Percentiles rank a stretch among this genome's conserved stretches.
phyloP scores from a whole-genome alignment of 345 rosid species.

The Eucalyptus rudis region DNA sequence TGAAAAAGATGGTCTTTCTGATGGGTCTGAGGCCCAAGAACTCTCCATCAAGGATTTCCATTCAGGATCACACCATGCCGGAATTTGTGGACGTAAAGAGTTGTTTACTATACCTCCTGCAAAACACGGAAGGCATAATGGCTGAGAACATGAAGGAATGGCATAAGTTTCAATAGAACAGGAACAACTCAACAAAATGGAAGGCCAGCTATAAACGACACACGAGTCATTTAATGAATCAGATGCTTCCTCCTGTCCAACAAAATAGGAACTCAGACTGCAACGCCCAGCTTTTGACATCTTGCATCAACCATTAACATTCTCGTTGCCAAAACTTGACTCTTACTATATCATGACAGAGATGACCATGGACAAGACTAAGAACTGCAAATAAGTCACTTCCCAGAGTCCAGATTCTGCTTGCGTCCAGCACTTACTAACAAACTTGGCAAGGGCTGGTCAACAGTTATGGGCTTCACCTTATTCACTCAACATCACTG shows the following conservation, averaged over 20 bases:
- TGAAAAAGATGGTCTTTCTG: slow-evolving; percentile 88
- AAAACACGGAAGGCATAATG: not conserved
- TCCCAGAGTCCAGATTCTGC: not conserved
- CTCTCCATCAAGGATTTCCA: slow-evolving; percentile 93
- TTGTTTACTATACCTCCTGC: slow-evolving; percentile 95
- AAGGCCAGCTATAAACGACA: not conserved
- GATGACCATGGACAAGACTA: not conserved
- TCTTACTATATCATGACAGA: not conserved
- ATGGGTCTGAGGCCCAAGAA: slow-evolving; percentile 85
- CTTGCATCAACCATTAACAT: not conserved
- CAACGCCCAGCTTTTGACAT: not conserved
- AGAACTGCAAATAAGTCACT: not conserved
- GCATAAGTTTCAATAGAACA: not conserved
- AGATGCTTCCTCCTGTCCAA: not conserved
- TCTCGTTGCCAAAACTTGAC: not conserved
- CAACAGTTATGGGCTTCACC: not conserved
- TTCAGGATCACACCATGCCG: slow-evolving; percentile 97
- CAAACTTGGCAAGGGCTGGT: not conserved
- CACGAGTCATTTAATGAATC: not conserved
- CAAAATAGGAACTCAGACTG: not conserved
- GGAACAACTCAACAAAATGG: not conserved
- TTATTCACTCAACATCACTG: not conserved
- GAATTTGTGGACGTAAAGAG: slow-evolving; percentile 83
- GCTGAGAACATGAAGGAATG: not conserved
- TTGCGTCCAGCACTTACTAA: not conserved